Conservation (phyloP, 305 asterid species). For the Withania somnifera region DNA sequence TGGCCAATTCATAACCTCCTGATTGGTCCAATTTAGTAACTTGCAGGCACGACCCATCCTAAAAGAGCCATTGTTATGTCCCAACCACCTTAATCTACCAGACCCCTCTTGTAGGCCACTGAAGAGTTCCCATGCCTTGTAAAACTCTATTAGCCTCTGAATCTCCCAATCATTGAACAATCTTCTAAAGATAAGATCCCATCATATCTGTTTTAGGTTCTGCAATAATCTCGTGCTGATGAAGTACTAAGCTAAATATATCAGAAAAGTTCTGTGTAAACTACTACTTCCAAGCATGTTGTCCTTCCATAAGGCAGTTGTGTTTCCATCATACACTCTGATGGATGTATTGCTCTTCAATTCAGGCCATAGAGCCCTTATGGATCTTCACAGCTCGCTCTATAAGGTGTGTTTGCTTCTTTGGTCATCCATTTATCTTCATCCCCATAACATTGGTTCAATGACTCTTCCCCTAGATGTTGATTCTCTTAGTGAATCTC, state of each 20-base stretch:
- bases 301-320: not conserved
- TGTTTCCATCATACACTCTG: too few species aligned
- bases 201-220: not conserved
- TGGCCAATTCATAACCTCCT: not conserved
- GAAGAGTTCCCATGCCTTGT: not conserved
- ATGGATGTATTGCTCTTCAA: too few species aligned
- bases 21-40: not conserved
- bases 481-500: not conserved
- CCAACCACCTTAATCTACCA: not conserved
- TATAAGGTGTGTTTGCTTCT: not conserved
- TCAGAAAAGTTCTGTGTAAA: too few species aligned
- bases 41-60: not conserved
- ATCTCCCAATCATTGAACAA: not conserved
- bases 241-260: not conserved
- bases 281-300: not conserved
- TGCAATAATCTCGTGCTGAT: not conserved
- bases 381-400: not conserved
- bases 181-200: not conserved
- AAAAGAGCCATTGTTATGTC: not conserved
- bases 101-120: not conserved
- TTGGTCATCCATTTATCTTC: not conserved
- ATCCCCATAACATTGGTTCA: not conserved
- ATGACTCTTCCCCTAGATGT: not conserved
- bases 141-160: not conserved
- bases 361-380: too few species aligned